Conservation (phyloP, 768 basidiomycete species). For the Trametes gibbosa region DNA sequence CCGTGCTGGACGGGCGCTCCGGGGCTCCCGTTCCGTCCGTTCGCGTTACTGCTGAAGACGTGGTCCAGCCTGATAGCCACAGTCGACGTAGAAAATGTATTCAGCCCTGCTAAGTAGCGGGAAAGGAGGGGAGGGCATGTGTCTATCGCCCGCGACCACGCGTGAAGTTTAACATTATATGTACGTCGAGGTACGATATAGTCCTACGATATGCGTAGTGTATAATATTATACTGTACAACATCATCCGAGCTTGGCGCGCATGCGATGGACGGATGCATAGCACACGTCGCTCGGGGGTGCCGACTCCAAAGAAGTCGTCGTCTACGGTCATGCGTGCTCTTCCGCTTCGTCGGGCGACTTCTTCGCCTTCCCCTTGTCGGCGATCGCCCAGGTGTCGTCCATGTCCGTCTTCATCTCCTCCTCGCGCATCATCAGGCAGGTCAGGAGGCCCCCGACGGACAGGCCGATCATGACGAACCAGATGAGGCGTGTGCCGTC, state of each 20-base stretch:
- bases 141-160: background rate
- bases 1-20: background rate
- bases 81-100: too few relatives aligned
- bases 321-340: background rate
- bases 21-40: background rate
- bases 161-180: background rate
- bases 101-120: background rate
- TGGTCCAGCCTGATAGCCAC: too few relatives aligned
- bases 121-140: background rate
- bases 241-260: background rate
- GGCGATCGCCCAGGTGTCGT: constrained; percentile 23
- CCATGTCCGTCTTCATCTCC: constrained; percentile 28
- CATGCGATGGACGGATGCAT: background rate
- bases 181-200: background rate
- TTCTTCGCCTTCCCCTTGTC: constrained; percentile 13
- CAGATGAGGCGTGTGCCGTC: constrained; percentile 30
- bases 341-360: background rate
- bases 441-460: constrained; percentile 28
- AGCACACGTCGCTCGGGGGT: background rate
- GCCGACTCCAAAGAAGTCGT: background rate
- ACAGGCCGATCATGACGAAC: constrained; percentile 32
- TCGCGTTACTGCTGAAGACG: background rate
- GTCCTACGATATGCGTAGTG: background rate
- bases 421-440: constrained; percentile 30
- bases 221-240: background rate